Evolutionary conservation across 2,329 filamentous ascomycete genomes (phyloP).

Genomic region (Colletotrichum noveboracense): DNA sequence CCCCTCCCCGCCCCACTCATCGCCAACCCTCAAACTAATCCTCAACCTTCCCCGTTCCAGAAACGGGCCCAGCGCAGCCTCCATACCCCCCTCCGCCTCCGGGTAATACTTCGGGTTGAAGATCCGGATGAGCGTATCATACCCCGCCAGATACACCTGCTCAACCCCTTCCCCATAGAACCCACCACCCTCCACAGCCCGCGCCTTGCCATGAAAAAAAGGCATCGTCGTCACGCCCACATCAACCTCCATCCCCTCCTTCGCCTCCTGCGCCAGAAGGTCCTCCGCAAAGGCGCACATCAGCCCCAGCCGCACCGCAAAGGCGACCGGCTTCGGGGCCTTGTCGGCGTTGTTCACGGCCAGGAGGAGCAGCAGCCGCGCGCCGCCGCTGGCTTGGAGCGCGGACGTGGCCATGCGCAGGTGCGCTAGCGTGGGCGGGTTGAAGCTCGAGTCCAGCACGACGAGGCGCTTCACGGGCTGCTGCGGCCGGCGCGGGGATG

Average conservation of each 20-base stretch:
- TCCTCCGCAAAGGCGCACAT: slow-evolving; percentile 74
- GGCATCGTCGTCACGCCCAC: slow-evolving; percentile 74
- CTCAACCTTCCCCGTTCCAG: slow-evolving; percentile 66
- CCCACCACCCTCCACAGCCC: slow-evolving; percentile 54
- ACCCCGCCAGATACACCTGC: slow-evolving; percentile 76
- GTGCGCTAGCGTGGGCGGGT: slow-evolving; percentile 69
- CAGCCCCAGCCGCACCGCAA: slow-evolving; percentile 71
- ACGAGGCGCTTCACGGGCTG: slow-evolving; percentile 43
- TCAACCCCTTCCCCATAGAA: slow-evolving; percentile 43
- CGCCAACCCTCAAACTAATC: slow-evolving; percentile 67
- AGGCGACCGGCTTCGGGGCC: slow-evolving; percentile 68
- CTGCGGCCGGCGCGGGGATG: slow-evolving; percentile 19
- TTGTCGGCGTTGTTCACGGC: slow-evolving; percentile 72
- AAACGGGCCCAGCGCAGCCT: slow-evolving; percentile 64
- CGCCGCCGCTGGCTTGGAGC: slow-evolving; percentile 26
- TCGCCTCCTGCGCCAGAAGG: slow-evolving; percentile 32
- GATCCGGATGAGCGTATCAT: slow-evolving; percentile 77
- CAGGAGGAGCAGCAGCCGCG: slow-evolving; percentile 62
- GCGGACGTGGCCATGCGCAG: slow-evolving; percentile 60
- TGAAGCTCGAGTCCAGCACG: slow-evolving; percentile 72
- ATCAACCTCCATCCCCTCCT: slow-evolving; percentile 51
- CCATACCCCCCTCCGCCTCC: slow-evolving; percentile 42
- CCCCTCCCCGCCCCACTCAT: slow-evolving; percentile 61
- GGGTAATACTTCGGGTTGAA: slow-evolving; percentile 76
- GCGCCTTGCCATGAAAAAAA: slow-evolving; percentile 76